Evolutionary conservation across 176 grass and related monocot species (phyloP), one percentile per base, ranked within the genome.

Genomic region (Echinochloa phyllopogon): DNA sequence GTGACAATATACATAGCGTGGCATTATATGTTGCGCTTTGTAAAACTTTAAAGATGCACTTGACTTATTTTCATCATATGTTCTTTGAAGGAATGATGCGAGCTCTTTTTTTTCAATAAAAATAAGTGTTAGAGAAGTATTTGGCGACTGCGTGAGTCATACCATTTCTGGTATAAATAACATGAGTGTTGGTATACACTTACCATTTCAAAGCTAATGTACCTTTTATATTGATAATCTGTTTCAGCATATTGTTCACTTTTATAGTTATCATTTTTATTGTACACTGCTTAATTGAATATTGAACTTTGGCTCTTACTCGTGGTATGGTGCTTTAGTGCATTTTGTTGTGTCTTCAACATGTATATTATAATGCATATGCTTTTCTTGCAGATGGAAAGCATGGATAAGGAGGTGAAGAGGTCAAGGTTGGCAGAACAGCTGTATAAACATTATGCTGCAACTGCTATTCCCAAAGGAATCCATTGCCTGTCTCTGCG

Each of bases 401-500:
- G 65, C 70, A 97, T 97, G 94, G 89, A 97, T 77, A 94, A 88
- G 78, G 92, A 94, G 83, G 75, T 91, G 55, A 94, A 94, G 76
- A 92, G 74, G 72, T 94, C 90, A 77, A 91, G 92, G 75, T 52
- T 97, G 21, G 92, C 94, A 77, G 92, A 97, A 82, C 92, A 97
- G 61, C 47, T 97, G 49, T 89, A 94, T 77, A 97, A 94, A 79
- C 92, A 97, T 86, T 97, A 92, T 33, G 94, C 92, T 50, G 90
- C 94, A 80, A 94, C 90, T 87, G 92, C 94, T 58, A 88, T 97
- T 88, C 94, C 94, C 29, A 97, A 94, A 87, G 92, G 94, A 80
- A 94, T 94, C 58, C 92, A 97, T 82, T 97, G 94, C 86, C 50
- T 97, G 56, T 97, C 94, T 75, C 87, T 97, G 83, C 94, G 92